Percentiles rank a stretch among this genome's conserved stretches.
These are phyloP conservation scores for Penicillium sp. DNA, from an alignment of 2,329 filamentous ascomycete genomes.

Conservation along the genomic window DNA sequence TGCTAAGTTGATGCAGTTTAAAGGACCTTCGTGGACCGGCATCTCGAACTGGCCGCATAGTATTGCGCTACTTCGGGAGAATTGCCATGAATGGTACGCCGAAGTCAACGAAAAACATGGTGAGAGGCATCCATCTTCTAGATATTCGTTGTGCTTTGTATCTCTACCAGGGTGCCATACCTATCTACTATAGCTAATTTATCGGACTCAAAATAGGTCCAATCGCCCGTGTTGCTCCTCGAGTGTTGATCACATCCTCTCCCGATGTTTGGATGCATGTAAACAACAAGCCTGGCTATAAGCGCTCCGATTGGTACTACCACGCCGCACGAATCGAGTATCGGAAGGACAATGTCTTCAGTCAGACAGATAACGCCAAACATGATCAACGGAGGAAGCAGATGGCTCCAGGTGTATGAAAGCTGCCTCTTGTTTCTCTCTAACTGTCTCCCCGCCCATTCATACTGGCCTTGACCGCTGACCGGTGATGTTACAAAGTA, in stretches of 20 bases:
- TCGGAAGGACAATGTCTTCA: conserved; percentile 18
- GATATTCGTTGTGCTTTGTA: neutral
- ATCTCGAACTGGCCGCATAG: conserved; percentile 22
- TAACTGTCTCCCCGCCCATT: neutral
- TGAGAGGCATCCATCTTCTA: conserved; percentile 4
- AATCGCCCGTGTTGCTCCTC: conserved; percentile 17
- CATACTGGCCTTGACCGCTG: neutral
- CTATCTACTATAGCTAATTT: too few species aligned
- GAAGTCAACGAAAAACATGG: conserved; percentile 18
- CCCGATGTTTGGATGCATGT: conserved; percentile 21
- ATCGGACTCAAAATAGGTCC: conserved; percentile 1
- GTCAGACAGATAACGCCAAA: conserved; percentile 17
- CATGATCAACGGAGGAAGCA: conserved; percentile 19
- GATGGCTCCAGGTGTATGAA: conserved; percentile 21
- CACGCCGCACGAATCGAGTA: conserved; percentile 16
- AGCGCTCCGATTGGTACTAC: conserved; percentile 21
- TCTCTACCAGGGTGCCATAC: too few species aligned
- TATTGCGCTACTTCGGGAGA: conserved; percentile 13
- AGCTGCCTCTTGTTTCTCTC: neutral
- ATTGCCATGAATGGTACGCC: conserved; percentile 22
- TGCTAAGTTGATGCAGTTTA: conserved; percentile 10
- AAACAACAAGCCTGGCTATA: conserved; percentile 21
- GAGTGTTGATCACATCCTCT: conserved; percentile 17
- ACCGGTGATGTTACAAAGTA: conserved; percentile 34
- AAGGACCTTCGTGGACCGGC: conserved; percentile 11